Percentiles rank a stretch among this genome's conserved stretches.
These are phyloP conservation scores for Coleophoma eucalyptorum DNA, from an alignment of 2,329 filamentous ascomycete genomes.

Conservation along the genomic window DNA sequence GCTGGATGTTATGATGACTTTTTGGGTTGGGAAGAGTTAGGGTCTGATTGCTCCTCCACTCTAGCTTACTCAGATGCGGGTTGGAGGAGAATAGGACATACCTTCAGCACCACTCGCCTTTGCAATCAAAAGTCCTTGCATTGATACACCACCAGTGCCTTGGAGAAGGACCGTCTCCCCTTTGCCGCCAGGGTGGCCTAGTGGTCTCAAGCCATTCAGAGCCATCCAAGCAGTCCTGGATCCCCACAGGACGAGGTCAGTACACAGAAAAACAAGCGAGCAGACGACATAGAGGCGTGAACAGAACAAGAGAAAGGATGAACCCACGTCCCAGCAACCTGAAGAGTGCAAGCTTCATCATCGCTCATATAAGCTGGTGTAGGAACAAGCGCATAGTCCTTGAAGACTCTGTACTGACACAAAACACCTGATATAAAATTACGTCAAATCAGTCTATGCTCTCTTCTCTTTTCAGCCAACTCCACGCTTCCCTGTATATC, in stretches of 20 bases:
- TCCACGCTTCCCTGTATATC: no score
- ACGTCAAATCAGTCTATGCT: no score
- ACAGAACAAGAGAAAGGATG: no score
- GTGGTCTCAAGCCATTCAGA: constrained; percentile 54
- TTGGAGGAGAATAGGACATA: constrained; percentile 13
- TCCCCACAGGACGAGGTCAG: no score
- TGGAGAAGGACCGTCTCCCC: constrained; percentile 46
- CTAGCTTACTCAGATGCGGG: constrained; percentile 23
- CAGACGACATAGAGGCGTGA: no score
- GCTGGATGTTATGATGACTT: neutral
- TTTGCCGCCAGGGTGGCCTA: constrained; percentile 44
- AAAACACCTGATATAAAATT: constrained; percentile 53
- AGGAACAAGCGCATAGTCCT: constrained; percentile 48
- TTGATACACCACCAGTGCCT: constrained; percentile 50
- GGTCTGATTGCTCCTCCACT: constrained; percentile 18
- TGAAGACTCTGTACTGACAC: constrained; percentile 56
- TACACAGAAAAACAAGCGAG: no score
- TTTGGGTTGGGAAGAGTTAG: constrained; percentile 26
- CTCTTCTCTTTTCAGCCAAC: no score
- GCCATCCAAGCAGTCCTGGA: constrained; percentile 57
- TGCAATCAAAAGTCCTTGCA: constrained; percentile 50
- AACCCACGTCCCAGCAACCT: constrained; percentile 48
- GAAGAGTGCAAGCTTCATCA: constrained; percentile 56
- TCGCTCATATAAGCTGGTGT: constrained; percentile 53
- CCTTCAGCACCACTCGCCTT: constrained; percentile 46